Conservation (phyloP, 1,284 basidiomycete species). For the Cutaneotrichosporon sp. region DNA sequence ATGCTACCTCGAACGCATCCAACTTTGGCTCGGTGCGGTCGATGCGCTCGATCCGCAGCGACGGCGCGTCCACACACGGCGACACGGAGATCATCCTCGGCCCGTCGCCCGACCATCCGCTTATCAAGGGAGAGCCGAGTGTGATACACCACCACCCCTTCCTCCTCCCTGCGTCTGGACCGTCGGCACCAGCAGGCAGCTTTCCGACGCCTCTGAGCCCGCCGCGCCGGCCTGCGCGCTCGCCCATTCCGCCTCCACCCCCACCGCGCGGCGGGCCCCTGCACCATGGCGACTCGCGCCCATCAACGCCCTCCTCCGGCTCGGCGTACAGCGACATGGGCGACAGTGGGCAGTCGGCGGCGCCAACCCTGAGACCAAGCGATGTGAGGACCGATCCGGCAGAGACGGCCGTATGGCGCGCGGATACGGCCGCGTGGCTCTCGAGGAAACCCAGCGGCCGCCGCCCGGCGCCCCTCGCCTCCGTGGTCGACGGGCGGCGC, state of each 20-base stretch:
- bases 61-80: slow-evolving; percentile 1
- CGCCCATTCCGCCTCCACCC: slow-evolving; percentile 2
- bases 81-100: slow-evolving; percentile 5
- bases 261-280: background rate
- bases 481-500: background rate
- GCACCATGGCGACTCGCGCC: slow-evolving; percentile 2
- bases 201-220: slow-evolving; percentile 7
- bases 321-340: background rate
- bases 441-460: slow-evolving; percentile 19
- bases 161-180: background rate
- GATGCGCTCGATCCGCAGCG: slow-evolving; percentile 2
- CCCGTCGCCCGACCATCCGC: background rate
- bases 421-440: slow-evolving; percentile 23
- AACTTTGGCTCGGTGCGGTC: slow-evolving; percentile 13
- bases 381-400: background rate
- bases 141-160: slow-evolving; percentile 7
- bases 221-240: slow-evolving; percentile 7
- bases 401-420: background rate
- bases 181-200: background rate
- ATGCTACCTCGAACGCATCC: background rate
- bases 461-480: background rate
- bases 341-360: slow-evolving; percentile 1
- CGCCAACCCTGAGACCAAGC: background rate
- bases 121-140: slow-evolving; percentile 8
- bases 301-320: background rate